Base-by-base conservation (phyloP, 169 alveolate genomes). In the Hepatocystis sp. region DNA sequence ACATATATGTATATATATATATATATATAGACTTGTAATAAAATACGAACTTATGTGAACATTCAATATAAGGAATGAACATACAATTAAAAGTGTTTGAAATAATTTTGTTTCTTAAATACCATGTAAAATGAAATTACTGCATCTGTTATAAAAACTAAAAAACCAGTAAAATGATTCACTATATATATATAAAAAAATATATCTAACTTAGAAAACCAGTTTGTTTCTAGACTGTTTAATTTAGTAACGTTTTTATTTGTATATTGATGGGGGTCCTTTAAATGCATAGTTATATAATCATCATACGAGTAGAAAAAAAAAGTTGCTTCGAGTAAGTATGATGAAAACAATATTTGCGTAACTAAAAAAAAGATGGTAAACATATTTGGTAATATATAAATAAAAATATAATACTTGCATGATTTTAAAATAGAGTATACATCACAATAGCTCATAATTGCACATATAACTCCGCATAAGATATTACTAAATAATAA, bases 261-360 rank as follows among this genome's bases (percentile, higher is more conserved):
- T 19, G 42, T 11, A 11, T 52, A 13, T 15, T 56, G 44, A 17
- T 21, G 66, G 27, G 55, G 28, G 1, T 21, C 51, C n/a, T 8
- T 67, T 49, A 44, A 28, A 23, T 8, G n/a, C 19, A 44, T 13
- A 23, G 55, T 47, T 17, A 71, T 13, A 46, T 56, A 71, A 11
- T 71, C 76, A 8, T 71, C 76, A 42, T 71, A 71, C 10, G 86
- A 40, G 25, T 76, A 71, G 7, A 71, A 71, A 64, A 56, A 58
- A 27, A 46, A 25, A 49, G 49, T 71, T 58, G 44, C 71, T 58
- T 71, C 86, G 58, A 46, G 65, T 56, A 71, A 8, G 39, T 71
- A 71, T 36, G 65, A 58, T 39, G 86, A 71, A 44, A 42, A 56
- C n/a, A 71, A 10, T 19, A 71, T 40, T 71, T 58, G 86, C 27